Evolutionary conservation across 495 filamentous ascomycete species (phyloP).

Genomic region (Aspergillus haitiensis): DNA sequence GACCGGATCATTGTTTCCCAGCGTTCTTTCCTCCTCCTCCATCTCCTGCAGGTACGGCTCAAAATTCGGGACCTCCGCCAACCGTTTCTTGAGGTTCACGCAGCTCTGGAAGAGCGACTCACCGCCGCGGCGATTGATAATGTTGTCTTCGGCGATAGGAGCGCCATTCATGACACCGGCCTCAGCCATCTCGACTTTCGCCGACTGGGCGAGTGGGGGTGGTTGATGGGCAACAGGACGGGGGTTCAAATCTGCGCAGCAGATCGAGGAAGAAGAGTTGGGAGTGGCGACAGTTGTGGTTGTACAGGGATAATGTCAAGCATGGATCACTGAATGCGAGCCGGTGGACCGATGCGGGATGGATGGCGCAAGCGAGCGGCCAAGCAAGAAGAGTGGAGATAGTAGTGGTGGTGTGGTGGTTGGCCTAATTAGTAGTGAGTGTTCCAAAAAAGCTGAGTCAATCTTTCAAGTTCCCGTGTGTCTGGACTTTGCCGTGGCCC

Average conservation of each 20-base stretch:
- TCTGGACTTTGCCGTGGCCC: slow-evolving; percentile 18
- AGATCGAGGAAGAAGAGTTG: slow-evolving; percentile 29
- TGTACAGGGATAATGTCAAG: slow-evolving; percentile 32
- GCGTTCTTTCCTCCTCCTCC: slow-evolving; percentile 58
- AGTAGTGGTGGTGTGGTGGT: slow-evolving; percentile 21
- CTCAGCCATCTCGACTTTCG: slow-evolving; percentile 40
- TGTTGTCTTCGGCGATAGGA: slow-evolving; percentile 76
- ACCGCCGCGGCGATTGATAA: slow-evolving; percentile 92
- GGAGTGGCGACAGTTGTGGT: slow-evolving; percentile 34
- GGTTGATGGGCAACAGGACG: slow-evolving; percentile 11
- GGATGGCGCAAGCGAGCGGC: slow-evolving; percentile 65
- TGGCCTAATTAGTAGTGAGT: slow-evolving; percentile 16
- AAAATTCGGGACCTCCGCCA: slow-evolving; percentile 82
- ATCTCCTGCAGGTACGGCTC: slow-evolving; percentile 65
- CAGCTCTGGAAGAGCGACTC: slow-evolving; percentile 96
- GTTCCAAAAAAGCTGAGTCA: slow-evolving; percentile 14
- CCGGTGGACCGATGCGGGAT: slow-evolving; percentile 77
- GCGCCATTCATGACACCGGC: slow-evolving; percentile 47
- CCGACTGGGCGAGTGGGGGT: slow-evolving; percentile 23
- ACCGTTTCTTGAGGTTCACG: slow-evolving; percentile 72
- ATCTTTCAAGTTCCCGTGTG: not conserved
- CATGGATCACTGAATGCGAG: slow-evolving; percentile 37
- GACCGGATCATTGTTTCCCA: slow-evolving; percentile 76
- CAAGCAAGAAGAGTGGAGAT: slow-evolving; percentile 30
- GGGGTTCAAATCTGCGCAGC: slow-evolving; percentile 43